These are phyloP conservation scores for Alternaria gaisen DNA, from an alignment of 2,329 filamentous ascomycete genomes.

Conservation along the genomic window DNA sequence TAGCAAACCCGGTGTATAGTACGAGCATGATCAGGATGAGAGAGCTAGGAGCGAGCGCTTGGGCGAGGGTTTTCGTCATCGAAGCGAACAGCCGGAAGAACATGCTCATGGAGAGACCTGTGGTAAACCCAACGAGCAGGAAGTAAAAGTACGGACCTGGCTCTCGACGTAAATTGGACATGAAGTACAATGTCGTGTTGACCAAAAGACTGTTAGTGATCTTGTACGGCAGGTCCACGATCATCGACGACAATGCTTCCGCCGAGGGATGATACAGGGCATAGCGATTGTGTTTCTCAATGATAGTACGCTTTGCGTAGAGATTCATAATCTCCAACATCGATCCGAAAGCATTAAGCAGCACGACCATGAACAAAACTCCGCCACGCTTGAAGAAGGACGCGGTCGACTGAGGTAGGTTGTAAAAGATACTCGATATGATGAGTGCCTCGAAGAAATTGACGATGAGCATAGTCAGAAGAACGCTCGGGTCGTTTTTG, in stretches of 20 bases:
- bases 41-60: conserved; percentile 63
- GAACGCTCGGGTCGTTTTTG: conserved; percentile 57
- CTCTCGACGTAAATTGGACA: conserved; percentile 58
- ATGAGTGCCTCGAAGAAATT: conserved; percentile 79
- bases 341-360: conserved; percentile 76
- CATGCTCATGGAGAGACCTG: conserved; percentile 78
- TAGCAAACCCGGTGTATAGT: conserved; percentile 72
- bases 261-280: conserved; percentile 86
- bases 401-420: conserved; percentile 61
- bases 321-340: conserved; percentile 71
- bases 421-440: conserved; percentile 80
- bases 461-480: conserved; percentile 70
- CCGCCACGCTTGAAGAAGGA: conserved; percentile 65
- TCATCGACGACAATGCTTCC: conserved; percentile 67
- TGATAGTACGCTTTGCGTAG: conserved; percentile 85
- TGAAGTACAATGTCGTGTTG: conserved; percentile 56
- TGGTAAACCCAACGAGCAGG: conserved; percentile 65
- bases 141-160: conserved; percentile 83
- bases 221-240: conserved; percentile 58
- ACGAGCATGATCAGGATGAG: conserved; percentile 69
- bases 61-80: conserved; percentile 70
- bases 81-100: conserved; percentile 81
- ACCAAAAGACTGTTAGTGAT: conserved; percentile 51
- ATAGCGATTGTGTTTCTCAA: conserved; percentile 82
- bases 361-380: conserved; percentile 81